phyloP scores from a whole-genome alignment of 2,329 filamentous ascomycete species.

The Akanthomyces lecanii region DNA sequence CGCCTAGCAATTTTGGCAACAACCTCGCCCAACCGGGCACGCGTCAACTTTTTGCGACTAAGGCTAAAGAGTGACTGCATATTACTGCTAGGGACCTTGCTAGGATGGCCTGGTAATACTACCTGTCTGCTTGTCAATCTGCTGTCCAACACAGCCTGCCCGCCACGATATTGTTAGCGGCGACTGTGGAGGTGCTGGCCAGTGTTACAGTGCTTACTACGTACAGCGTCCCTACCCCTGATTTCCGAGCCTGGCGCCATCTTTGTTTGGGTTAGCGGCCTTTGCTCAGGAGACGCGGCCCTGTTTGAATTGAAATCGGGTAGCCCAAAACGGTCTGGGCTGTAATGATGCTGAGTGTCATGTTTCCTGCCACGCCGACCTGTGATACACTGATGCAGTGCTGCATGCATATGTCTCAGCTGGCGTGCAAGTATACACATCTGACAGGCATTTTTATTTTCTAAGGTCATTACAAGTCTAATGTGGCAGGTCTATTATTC shows the following conservation, averaged over 20 bases:
- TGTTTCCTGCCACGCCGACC: neutral
- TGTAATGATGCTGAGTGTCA: neutral
- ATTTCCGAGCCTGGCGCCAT: neutral
- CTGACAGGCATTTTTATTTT: neutral
- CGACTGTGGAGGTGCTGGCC: neutral
- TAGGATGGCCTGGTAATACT: too few relatives aligned
- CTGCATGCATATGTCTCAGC: too few relatives aligned
- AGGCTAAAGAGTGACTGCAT: too few relatives aligned
- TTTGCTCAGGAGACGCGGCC: neutral
- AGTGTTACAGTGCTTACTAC: neutral
- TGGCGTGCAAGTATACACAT: too few relatives aligned
- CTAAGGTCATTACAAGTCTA: neutral
- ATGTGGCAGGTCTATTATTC: neutral
- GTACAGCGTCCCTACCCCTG: conserved; percentile 7
- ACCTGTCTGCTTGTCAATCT: too few relatives aligned
- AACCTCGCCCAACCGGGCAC: neutral
- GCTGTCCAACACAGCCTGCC: neutral
- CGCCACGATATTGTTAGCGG: neutral
- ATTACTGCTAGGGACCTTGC: too few relatives aligned
- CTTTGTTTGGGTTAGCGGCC: neutral
- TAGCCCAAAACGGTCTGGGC: neutral
- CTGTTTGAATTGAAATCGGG: neutral
- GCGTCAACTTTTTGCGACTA: neutral
- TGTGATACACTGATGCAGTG: too few relatives aligned
- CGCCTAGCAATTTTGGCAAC: neutral